Base-by-base conservation (phyloP, 2,329 filamentous ascomycete genomes). In the Cucurbitaria berberidis region DNA sequence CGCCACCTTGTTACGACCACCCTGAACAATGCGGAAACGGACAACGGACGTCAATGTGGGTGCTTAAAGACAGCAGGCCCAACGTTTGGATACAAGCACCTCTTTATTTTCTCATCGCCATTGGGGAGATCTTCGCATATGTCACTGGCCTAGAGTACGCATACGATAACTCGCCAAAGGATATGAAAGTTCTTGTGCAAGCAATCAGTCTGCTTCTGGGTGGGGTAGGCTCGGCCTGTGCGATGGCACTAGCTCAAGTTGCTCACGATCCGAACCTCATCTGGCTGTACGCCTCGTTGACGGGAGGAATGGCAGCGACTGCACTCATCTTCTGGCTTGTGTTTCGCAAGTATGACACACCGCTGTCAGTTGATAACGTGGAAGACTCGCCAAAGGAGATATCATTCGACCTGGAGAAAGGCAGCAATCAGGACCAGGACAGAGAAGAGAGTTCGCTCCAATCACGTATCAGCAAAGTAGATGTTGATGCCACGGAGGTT, bases 91-190 rank as follows among this genome's bases (percentile, higher is more conserved):
- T 76, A 0, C 77, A 80, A 44, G 49, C 73, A 0, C 77, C 78
- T 0, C 53, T 75, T 0, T 79, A 78, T 53, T 61, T 79, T 19
- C 53, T 75, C 8, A 66, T 77, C 0, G 74, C 77, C 0, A 53
- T 75, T 3, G 74, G 73, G 0, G 79, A 81, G 60, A 75, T 81
- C 10, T 75, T 81, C 18, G 73, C 74, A 0, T 68, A 76, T 42
- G 73, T 76, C 13, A 78, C 78, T 0, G 73, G 69, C 1, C 72
- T 73, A 32, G 78, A 81, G 54, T 80, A 77, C 46, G 73, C 76
- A 0, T 80, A 80, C 58, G 70, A 68, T 34, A 64, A 78, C 26
- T 75, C 78, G 0, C 78, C 79, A 0, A 71, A 72, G 27, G 67
- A 72, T 11, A 80, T 80, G 76, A 74, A 72, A 34, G 67, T 63